Conservation (phyloP, 208 protist species). For the Vickermania ingenoplastis region DNA sequence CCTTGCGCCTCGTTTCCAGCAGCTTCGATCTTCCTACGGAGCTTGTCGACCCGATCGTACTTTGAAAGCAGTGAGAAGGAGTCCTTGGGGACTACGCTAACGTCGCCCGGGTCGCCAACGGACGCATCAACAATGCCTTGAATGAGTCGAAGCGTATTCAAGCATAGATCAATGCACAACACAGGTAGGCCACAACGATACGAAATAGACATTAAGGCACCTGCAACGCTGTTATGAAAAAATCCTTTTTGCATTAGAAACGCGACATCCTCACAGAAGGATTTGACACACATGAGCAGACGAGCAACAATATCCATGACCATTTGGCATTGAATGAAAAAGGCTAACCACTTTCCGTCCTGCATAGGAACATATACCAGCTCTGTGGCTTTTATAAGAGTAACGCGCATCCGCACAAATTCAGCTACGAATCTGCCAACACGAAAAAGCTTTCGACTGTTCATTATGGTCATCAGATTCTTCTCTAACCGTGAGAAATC, state of each 20-base stretch:
- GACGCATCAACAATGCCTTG: slow-evolving; percentile 78
- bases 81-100: slow-evolving; percentile 51
- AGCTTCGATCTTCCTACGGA: slow-evolving; percentile 41
- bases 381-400: slow-evolving; percentile 82
- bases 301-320: slow-evolving; percentile 79
- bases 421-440: slow-evolving; percentile 84
- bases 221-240: slow-evolving; percentile 78
- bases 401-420: slow-evolving; percentile 83
- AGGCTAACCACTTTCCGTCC: slow-evolving; percentile 64
- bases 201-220: slow-evolving; percentile 60
- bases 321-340: slow-evolving; percentile 90
- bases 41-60: slow-evolving; percentile 79
- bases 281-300: slow-evolving; percentile 73
- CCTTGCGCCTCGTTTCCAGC: slow-evolving; percentile 5
- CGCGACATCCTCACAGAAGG: slow-evolving; percentile 79
- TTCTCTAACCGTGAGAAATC: slow-evolving; percentile 67
- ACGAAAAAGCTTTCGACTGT: slow-evolving; percentile 79
- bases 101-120: slow-evolving; percentile 21
- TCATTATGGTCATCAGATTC: slow-evolving; percentile 88
- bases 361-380: slow-evolving; percentile 76
- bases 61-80: slow-evolving; percentile 82
- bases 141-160: slow-evolving; percentile 80
- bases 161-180: slow-evolving; percentile 74
- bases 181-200: slow-evolving; percentile 71
- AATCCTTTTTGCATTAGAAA: slow-evolving; percentile 86